Base-by-base conservation (phyloP, 176 grass and related monocot species). In the Tuctoria greenei region DNA sequence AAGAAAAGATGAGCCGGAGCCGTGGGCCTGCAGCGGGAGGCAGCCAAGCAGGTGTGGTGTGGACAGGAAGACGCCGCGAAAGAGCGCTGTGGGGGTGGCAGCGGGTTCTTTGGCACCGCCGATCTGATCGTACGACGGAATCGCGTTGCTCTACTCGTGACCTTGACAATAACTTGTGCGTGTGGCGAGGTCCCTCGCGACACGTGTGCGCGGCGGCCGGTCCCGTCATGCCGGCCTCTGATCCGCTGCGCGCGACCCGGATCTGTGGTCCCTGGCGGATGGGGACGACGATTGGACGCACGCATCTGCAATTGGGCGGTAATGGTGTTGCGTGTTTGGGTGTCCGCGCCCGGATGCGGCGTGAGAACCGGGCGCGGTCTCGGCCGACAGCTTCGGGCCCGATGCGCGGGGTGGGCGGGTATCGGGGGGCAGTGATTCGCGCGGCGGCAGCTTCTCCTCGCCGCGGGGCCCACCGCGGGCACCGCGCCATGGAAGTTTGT, bases 341-440 rank as follows among this genome's bases (percentile, higher is more conserved):
- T 0, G 38, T 75, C 20, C 54, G 80, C 75, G 36, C 4, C 74
- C 55, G 15, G 69, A 69, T 25, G 21, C 17, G 56, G 56, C 43
- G 64, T 39, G 69, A 80, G 76, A 65, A 84, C 76, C 64, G 71
- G 76, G 86, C 71, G 81, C 59, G 81, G 86, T 84, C 76, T 64
- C 57, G 64, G 81, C 47, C 81, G 81, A 88, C 86, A 84, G 81
- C 15, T 51, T 63, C 69, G 86, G 76, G 71, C 86, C 81, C 64
- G 56, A 14, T 42, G 21, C 58, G 61, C 63, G 81, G 81, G 28
- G 34, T 69, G 39, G 81, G 81, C 76, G 71, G 81, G 81, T 71
- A 84, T 88, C 70, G 51, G 86, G 81, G 44, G 71, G 86, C 86
- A 88, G 81, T 76, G 76, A 84, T 84, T 80, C 76, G 56, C 86